Base-by-base conservation (phyloP, 495 filamentous ascomycete genomes). In the Penicillium steckii region DNA sequence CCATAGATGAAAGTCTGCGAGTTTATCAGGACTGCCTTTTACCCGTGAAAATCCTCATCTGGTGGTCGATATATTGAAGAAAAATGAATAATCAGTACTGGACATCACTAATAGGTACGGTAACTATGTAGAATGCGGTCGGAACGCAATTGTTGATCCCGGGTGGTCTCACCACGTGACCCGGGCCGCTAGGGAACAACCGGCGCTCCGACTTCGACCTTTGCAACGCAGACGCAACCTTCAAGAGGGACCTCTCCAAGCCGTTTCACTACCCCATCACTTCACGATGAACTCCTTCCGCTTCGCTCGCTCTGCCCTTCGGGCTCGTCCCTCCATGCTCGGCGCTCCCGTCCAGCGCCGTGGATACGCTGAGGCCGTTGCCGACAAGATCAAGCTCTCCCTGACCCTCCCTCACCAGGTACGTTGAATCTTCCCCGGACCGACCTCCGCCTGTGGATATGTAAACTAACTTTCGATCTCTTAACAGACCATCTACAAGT, bases 331-430 rank as follows among this genome's bases (percentile, higher is more conserved):
- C 64, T 73, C 83, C 67, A 74, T 83, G 66, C 69, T 88, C 69
- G 80, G 82, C 70, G 74, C 81, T 49, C 82, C 88, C 65, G 53
- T 90, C 55, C 87, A 87, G 78, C 87, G 89, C 72, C 85, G 94
- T 77, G 84, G 83, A 59, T 99, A 97, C 70, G 95, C 94, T 58
- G 95, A 97, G 66, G 92, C 91, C 57, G 90, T 92, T 59, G 76
- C 86, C 62, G 91, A 96, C 81, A 87, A 97, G 85, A 95, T 99
- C 83, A 90, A 94, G 83, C 83, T 99, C 74, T 94, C 90, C 78
- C 83, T 99, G 78, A 83, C 88, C 68, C 87, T 99, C 56, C 94
- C 94, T 78, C 95, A 97, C 77, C 90, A 97, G 90, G 94, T 98
- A 87, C 70, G 87, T 62, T 44, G 46, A 61, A 56, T 37, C 52